These are phyloP conservation scores for Pichia membranifaciens DNA, from an alignment of 805 yeast species.

Conservation along the genomic window DNA sequence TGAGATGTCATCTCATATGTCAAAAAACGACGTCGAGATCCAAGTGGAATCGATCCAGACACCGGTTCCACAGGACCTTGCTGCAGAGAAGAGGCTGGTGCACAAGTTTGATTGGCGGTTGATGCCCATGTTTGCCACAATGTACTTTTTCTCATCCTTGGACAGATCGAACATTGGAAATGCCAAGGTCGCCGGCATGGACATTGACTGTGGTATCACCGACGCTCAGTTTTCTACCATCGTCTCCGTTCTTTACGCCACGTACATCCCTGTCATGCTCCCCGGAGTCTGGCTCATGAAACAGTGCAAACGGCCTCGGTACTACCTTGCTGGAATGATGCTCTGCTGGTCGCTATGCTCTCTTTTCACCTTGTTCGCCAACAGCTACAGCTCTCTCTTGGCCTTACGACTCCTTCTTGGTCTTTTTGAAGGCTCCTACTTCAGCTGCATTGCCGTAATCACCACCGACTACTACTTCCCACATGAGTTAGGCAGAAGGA, in stretches of 20 bases:
- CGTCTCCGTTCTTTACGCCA: conserved; percentile 6
- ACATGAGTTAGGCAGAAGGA: conserved; percentile 6
- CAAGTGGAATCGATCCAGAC: background rate
- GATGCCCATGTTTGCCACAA: conserved; percentile 10
- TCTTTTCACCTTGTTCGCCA: conserved; percentile 5
- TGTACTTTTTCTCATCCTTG: conserved; percentile 7
- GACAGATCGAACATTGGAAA: conserved; percentile 10
- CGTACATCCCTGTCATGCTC: conserved; percentile 6
- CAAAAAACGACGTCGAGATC: background rate
- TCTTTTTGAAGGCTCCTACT: conserved; percentile 7
- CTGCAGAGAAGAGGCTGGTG: conserved; percentile 1
- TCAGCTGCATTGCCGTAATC: conserved; percentile 6
- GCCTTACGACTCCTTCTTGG: conserved; percentile 4
- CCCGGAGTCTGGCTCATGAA: conserved; percentile 10
- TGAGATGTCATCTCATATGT: background rate
- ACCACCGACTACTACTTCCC: conserved; percentile 8
- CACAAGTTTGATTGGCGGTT: conserved; percentile 8
- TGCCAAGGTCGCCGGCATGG: conserved; percentile 9
- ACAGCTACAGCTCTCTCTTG: conserved; percentile 2
- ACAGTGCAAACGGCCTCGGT: conserved; percentile 1
- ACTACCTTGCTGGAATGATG: conserved; percentile 2
- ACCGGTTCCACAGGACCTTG: background rate
- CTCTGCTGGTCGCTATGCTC: conserved; percentile 4
- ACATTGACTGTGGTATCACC: conserved; percentile 2
- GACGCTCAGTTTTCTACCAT: conserved; percentile 3